These are phyloP conservation scores for Phanerochaete carnosa DNA, from an alignment of 768 basidiomycete species.

Conservation along the genomic window DNA sequence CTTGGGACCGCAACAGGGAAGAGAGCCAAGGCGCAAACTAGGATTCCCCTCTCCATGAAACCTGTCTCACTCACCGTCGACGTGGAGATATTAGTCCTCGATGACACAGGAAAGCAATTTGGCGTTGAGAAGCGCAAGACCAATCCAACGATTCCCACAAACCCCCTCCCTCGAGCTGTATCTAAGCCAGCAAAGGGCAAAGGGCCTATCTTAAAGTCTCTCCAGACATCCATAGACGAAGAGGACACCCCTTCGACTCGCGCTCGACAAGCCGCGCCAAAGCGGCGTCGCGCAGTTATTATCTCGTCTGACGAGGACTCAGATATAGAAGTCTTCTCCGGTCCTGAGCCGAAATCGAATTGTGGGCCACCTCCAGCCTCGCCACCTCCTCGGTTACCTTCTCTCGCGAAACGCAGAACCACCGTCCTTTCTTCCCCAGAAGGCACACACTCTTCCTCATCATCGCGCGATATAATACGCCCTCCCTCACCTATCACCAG, in stretches of 20 bases:
- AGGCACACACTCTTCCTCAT: background rate
- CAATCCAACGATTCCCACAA: conserved; percentile 38
- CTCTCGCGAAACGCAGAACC: background rate
- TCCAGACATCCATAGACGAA: background rate
- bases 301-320: conserved; percentile 47
- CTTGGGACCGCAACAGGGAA: conserved; percentile 7
- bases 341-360: background rate
- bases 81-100: conserved; percentile 66
- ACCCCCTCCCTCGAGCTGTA: conserved; percentile 16
- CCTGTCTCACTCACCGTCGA: conserved; percentile 49
- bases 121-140: conserved; percentile 62
- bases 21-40: background rate
- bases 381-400: background rate
- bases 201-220: background rate
- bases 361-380: background rate
- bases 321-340: conserved; percentile 19
- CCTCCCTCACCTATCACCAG: background rate
- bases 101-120: conserved; percentile 54
- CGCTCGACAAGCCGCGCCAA: background rate
- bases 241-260: background rate
- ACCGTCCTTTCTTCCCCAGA: conserved; percentile 1
- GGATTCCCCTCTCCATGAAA: conserved; percentile 20
- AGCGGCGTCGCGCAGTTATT: conserved; percentile 21
- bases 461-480: background rate
- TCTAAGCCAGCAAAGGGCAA: background rate